phyloP scores from a whole-genome alignment of 2,329 filamentous ascomycete species.

The Stachybotrys chartarum region DNA sequence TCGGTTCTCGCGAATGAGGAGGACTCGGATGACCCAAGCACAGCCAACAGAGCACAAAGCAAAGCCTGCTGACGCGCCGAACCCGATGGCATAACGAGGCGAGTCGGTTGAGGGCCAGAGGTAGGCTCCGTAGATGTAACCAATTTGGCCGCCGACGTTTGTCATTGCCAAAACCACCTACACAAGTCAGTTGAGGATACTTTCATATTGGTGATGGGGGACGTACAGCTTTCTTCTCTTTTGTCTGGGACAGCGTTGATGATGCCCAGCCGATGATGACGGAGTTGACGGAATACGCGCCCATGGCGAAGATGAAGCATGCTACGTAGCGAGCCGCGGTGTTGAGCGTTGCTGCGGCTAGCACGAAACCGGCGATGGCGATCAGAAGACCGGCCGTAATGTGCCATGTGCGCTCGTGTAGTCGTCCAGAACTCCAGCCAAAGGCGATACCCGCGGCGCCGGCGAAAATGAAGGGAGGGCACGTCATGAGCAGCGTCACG shows the following conservation, averaged over 20 bases:
- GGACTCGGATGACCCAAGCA: slow-evolving; percentile 33
- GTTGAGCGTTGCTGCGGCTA: slow-evolving; percentile 29
- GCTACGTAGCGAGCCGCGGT: slow-evolving; percentile 31
- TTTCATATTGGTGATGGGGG: background rate
- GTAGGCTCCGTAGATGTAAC: slow-evolving; percentile 44
- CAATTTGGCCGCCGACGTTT: slow-evolving; percentile 37
- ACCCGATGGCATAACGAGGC: slow-evolving; percentile 36
- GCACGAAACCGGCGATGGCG: slow-evolving; percentile 34
- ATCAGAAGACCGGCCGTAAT: slow-evolving; percentile 34
- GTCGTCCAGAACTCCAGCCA: slow-evolving; percentile 41
- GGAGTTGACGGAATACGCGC: slow-evolving; percentile 37
- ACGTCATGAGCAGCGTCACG: slow-evolving; percentile 43
- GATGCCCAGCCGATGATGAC: slow-evolving; percentile 40
- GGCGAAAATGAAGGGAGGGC: slow-evolving; percentile 44
- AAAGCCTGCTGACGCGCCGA: slow-evolving; percentile 36
- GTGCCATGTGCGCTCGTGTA: slow-evolving; percentile 43
- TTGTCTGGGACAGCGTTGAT: slow-evolving; percentile 36
- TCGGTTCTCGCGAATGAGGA: slow-evolving; percentile 33
- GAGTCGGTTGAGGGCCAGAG: slow-evolving; percentile 37
- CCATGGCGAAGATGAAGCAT: slow-evolving; percentile 34
- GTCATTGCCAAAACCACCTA: slow-evolving; percentile 36
- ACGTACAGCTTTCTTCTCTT: slow-evolving; percentile 39
- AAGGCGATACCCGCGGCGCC: slow-evolving; percentile 37
- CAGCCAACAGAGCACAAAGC: slow-evolving; percentile 26
- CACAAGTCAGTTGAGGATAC: fast-evolving